phyloP scores from a whole-genome alignment of 371 early-diverging fungal species.

The Gilbertella persicaria region DNA sequence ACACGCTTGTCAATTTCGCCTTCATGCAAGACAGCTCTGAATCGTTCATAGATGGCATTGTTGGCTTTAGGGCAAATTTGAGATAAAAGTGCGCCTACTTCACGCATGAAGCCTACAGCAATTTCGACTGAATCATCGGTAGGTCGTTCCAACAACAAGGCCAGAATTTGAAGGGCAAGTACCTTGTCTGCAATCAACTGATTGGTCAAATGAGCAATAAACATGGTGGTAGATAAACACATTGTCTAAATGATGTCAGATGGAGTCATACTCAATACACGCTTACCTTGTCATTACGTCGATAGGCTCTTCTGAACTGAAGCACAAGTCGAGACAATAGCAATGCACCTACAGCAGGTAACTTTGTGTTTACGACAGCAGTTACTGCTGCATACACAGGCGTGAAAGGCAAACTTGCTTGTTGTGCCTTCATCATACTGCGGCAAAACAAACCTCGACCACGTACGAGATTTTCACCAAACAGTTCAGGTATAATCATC shows the following conservation, averaged over 20 bases:
- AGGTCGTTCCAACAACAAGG: conserved; percentile 85
- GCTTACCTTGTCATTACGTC: conserved; percentile 85
- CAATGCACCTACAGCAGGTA: conserved; percentile 90
- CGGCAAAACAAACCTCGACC: conserved; percentile 91
- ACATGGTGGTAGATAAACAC: conserved; percentile 83
- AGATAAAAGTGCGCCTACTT: conserved; percentile 84
- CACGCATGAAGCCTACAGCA: conserved; percentile 95
- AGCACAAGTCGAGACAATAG: conserved; percentile 82
- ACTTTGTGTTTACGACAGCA: conserved; percentile 91
- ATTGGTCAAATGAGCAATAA: conserved; percentile 93
- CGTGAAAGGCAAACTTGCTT: conserved; percentile 87
- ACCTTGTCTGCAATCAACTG: conserved; percentile 91
- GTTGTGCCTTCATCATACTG: conserved; percentile 92
- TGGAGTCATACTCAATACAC: not conserved
- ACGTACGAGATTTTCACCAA: conserved; percentile 90
- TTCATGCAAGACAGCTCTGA: conserved; percentile 92
- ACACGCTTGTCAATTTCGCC: conserved; percentile 92
- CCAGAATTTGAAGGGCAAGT: conserved; percentile 85
- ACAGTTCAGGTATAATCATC: conserved; percentile 86
- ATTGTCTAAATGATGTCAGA: conserved; percentile 37
- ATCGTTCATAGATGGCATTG: conserved; percentile 92
- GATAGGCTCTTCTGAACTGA: conserved; percentile 91
- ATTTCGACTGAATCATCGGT: conserved; percentile 98
- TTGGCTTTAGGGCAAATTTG: conserved; percentile 79
- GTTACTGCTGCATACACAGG: conserved; percentile 90